Evolutionary conservation across 306 rosid species (phyloP).

Genomic region (Fragaria iinumae): DNA sequence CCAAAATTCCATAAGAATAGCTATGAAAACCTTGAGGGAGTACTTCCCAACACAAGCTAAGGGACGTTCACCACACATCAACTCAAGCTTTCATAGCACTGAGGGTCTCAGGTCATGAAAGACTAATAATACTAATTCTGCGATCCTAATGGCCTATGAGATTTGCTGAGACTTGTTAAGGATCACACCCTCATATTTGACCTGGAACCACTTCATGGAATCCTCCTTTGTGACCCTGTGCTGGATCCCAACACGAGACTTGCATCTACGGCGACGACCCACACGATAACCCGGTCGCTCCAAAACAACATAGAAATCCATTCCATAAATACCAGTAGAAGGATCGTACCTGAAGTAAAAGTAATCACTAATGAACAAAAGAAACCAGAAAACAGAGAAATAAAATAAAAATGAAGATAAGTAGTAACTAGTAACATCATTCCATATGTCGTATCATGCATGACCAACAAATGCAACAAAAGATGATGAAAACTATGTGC

Average conservation of each 20-base stretch:
- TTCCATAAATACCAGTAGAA: slow-evolving; percentile 81
- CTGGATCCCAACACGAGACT: slow-evolving; percentile 77
- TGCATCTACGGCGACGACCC: slow-evolving; percentile 85
- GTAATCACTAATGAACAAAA: neutral
- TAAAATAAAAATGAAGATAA: neutral
- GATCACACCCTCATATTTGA: slow-evolving; percentile 85
- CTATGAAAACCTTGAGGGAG: too few species aligned
- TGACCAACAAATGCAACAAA: neutral
- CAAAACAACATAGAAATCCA: slow-evolving; percentile 77
- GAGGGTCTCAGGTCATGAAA: too few species aligned
- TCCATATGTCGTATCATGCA: neutral
- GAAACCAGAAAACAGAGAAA: neutral
- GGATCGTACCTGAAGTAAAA: slow-evolving; percentile 65
- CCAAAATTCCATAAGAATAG: too few species aligned
- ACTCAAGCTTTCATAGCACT: too few species aligned
- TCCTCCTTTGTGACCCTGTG: slow-evolving; percentile 86
- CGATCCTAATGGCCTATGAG: slow-evolving; percentile 15
- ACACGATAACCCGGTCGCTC: slow-evolving; percentile 88
- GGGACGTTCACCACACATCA: too few species aligned
- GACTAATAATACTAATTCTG: neutral
- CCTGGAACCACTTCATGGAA: slow-evolving; percentile 95
- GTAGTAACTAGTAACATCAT: neutral
- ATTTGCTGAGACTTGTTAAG: slow-evolving; percentile 71
- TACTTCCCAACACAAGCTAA: too few species aligned
- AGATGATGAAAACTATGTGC: neutral